Conservation (phyloP, 2,329 filamentous ascomycete genomes). For the Aureobasidium sp. region DNA sequence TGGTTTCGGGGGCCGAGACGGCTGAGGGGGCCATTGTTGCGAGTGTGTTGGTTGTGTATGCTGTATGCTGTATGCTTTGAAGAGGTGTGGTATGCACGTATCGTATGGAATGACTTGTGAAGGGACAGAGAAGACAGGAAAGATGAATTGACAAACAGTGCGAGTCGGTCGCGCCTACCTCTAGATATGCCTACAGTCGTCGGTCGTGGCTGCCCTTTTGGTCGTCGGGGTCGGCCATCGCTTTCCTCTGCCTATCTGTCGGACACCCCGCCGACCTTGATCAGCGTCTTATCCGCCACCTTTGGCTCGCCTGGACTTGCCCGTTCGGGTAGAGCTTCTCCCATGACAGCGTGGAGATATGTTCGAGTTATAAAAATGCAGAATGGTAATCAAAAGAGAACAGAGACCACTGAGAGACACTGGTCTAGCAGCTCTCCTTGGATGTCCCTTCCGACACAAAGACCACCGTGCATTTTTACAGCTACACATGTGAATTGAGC, state of each 20-base stretch:
- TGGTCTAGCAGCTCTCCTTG: neutral
- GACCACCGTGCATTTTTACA: neutral
- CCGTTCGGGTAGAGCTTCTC: neutral
- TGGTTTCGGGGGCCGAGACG: neutral
- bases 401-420: neutral
- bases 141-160: neutral
- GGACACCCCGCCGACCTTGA: neutral
- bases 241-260: conserved; percentile 2
- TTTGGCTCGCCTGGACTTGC: neutral
- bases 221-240: neutral
- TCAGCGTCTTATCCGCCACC: conserved; percentile 1
- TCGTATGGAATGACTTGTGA: neutral
- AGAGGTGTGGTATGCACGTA: neutral
- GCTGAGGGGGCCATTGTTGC: conserved; percentile 17
- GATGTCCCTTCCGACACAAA: too few species aligned
- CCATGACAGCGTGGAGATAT: too few species aligned
- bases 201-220: neutral
- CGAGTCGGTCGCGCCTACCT: neutral
- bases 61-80: neutral
- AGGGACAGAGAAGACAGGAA: neutral
- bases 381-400: neutral
- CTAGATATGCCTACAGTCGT: conserved; percentile 3
- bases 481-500: neutral
- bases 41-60: neutral
- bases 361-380: neutral